phyloP scores from a whole-genome alignment of 2,329 filamentous ascomycete species.

The Madurella fahalii region DNA sequence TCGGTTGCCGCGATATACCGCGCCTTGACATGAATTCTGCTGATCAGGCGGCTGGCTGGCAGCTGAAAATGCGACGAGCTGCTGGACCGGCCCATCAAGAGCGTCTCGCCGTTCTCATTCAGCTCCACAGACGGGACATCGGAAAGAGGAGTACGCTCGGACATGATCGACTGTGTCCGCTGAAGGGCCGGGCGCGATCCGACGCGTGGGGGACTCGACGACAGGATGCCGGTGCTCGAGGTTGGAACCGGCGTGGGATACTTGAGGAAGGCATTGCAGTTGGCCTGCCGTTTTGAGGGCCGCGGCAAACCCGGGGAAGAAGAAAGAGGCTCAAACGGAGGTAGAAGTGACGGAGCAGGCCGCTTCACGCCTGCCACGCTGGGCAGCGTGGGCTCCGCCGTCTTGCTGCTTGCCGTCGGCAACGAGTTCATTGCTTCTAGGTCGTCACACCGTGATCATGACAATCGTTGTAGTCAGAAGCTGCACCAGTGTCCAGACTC shows the following conservation, averaged over 20 bases:
- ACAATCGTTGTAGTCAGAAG: slow-evolving; percentile 5
- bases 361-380: slow-evolving; percentile 51
- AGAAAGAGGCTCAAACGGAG: slow-evolving; percentile 75
- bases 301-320: slow-evolving; percentile 70
- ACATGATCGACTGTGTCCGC: slow-evolving; percentile 60
- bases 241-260: slow-evolving; percentile 95
- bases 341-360: slow-evolving; percentile 64
- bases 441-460: slow-evolving; percentile 22
- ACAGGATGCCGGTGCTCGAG: slow-evolving; percentile 86
- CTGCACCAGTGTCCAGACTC: slow-evolving; percentile 4
- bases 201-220: slow-evolving; percentile 70
- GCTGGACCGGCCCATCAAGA: slow-evolving; percentile 89
- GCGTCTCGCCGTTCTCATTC: slow-evolving; percentile 71
- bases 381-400: slow-evolving; percentile 36
- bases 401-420: slow-evolving; percentile 29
- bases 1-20: slow-evolving; percentile 69
- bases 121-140: slow-evolving; percentile 80
- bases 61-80: slow-evolving; percentile 95
- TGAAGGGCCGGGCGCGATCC: slow-evolving; percentile 47
- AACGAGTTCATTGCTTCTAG: slow-evolving; percentile 40
- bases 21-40: slow-evolving; percentile 87
- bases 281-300: slow-evolving; percentile 63
- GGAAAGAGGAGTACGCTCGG: slow-evolving; percentile 78
- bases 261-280: slow-evolving; percentile 52
- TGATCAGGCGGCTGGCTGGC: slow-evolving; percentile 86